Percentiles rank a stretch among this genome's conserved stretches.
These are phyloP conservation scores for Saussurea involucrata DNA, from an alignment of 129 eudicot species.

Conservation along the genomic window DNA sequence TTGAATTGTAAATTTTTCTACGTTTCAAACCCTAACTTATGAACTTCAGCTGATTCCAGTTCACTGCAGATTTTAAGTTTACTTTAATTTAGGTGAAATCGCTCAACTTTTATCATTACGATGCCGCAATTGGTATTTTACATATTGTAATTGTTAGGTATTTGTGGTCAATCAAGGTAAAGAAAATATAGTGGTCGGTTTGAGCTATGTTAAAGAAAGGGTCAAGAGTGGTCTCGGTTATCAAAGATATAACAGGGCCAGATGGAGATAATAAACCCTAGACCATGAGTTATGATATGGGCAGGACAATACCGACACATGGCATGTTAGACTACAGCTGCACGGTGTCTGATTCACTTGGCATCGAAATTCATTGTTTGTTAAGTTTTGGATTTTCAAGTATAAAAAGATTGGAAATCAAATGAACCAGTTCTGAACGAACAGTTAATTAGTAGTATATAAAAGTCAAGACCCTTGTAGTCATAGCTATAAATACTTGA, in stretches of 20 bases:
- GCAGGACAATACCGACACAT: constrained; percentile 1
- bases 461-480: background rate
- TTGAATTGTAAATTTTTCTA: background rate
- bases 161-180: background rate
- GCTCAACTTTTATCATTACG: background rate
- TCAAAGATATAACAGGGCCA: background rate
- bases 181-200: background rate
- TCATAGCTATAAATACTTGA: background rate
- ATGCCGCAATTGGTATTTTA: background rate
- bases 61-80: background rate
- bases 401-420: background rate
- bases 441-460: background rate
- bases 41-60: background rate
- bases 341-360: background rate
- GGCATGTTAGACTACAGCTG: background rate
- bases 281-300: constrained; percentile 3
- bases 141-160: background rate
- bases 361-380: background rate
- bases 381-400: background rate
- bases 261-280: background rate
- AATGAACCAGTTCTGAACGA: background rate
- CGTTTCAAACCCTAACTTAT: constrained; percentile 19
- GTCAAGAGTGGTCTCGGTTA: background rate
- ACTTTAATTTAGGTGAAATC: background rate
- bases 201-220: background rate